Evolutionary conservation across 2,329 filamentous ascomycete genomes (phyloP).

Genomic region (Xenosphaeropsis pyriputrescens): DNA sequence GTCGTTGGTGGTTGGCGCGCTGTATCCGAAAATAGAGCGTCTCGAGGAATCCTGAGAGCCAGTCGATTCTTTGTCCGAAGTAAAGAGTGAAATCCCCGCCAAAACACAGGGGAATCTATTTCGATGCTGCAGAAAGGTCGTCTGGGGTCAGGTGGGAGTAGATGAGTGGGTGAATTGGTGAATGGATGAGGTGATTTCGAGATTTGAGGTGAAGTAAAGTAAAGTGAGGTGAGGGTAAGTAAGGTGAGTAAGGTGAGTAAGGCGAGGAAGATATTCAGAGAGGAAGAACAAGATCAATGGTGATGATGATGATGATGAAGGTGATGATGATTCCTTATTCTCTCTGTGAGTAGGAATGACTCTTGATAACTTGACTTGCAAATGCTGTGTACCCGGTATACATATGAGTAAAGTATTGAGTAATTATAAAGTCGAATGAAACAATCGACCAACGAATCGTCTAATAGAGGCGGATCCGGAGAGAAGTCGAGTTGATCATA

Average conservation of each 20-base stretch:
- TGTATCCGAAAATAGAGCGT: constrained; percentile 14
- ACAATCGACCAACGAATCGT: constrained; percentile 2
- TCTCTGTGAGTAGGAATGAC: background rate
- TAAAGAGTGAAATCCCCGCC: constrained; percentile 4
- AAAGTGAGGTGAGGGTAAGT: no score
- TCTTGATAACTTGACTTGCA: constrained; percentile 9
- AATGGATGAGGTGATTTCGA: no score
- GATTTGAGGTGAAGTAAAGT: no score
- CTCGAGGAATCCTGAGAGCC: constrained; percentile 10
- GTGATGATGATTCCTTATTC: no score
- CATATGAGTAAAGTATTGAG: constrained; percentile 6
- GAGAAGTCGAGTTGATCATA: constrained; percentile 4
- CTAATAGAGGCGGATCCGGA: constrained; percentile 6
- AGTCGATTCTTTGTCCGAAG: constrained; percentile 10
- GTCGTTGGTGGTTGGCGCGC: no score
- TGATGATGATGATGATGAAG: no score
- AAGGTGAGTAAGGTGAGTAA: no score
- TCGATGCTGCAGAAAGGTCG: background rate
- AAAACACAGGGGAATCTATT: background rate
- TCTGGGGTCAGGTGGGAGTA: no score
- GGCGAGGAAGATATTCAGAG: no score
- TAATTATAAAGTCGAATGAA: no score
- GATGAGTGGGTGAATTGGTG: no score
- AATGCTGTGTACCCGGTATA: constrained; percentile 1
- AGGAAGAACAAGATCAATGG: no score